A percentile compares a stretch with the other conserved stretches of the same genome.
Evolutionary conservation across 1,284 basidiomycete species (phyloP).

Genomic region (Fistulina hepatica): DNA sequence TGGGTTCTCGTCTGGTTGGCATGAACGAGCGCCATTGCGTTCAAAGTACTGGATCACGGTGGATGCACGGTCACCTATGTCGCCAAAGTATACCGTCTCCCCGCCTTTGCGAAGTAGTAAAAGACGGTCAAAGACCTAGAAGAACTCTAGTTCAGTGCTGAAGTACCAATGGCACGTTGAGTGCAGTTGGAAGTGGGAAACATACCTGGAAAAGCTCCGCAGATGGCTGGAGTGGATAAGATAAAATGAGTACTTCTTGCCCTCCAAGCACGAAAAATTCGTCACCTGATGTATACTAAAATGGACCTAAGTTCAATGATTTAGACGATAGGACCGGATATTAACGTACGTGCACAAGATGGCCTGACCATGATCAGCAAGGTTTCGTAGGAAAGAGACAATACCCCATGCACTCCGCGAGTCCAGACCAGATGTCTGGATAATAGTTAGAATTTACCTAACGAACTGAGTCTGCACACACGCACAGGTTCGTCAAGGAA

Average conservation of each 20-base stretch:
- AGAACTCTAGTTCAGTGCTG: too few species aligned
- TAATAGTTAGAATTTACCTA: too few species aligned
- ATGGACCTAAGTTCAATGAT: too few species aligned
- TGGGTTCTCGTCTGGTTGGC: conserved; percentile 38
- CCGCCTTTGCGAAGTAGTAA: conserved; percentile 52
- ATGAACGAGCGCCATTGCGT: conserved; percentile 40
- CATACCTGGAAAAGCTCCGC: conserved; percentile 62
- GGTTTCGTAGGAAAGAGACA: conserved; percentile 61
- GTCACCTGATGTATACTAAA: conserved; percentile 23
- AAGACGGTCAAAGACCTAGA: conserved; percentile 60
- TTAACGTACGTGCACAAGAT: conserved; percentile 67
- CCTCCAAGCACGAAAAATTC: neutral
- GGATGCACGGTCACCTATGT: conserved; percentile 44
- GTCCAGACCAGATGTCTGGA: conserved; percentile 81
- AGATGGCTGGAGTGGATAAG: conserved; percentile 41
- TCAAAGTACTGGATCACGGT: conserved; percentile 59
- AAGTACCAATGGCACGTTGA: too few species aligned
- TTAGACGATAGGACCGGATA: conserved; percentile 23
- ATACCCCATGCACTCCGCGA: conserved; percentile 85
- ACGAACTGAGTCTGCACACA: too few species aligned
- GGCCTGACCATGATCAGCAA: conserved; percentile 69
- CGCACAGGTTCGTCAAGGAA: conserved; percentile 80
- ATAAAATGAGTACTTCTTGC: neutral
- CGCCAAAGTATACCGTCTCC: conserved; percentile 64
- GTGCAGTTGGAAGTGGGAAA: too few species aligned